Conservation (phyloP, 1,284 basidiomycete genomes). For the Coniferiporia sulphurascens region DNA sequence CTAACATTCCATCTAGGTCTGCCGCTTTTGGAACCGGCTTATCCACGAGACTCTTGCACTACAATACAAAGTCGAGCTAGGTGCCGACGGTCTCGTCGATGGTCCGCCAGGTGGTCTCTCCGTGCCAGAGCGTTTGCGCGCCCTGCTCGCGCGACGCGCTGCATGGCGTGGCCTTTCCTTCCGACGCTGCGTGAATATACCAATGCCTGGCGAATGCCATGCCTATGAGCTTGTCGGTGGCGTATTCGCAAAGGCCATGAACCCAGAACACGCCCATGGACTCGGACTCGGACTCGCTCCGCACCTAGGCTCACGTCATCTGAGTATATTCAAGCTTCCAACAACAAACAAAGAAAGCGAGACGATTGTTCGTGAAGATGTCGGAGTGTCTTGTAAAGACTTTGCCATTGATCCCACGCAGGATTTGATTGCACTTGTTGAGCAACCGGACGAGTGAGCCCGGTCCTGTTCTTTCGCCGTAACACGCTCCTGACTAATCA, state of each 20-base stretch:
- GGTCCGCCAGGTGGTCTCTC: conserved; percentile 18
- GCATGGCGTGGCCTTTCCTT: conserved; percentile 41
- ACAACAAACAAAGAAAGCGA: conserved; percentile 22
- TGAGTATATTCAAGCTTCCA: conserved; percentile 39
- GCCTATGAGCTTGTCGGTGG: conserved; percentile 57
- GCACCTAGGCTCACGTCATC: conserved; percentile 27
- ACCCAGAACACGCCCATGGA: conserved; percentile 15
- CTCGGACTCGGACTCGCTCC: background rate
- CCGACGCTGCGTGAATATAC: conserved; percentile 27
- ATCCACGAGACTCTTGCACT: conserved; percentile 37
- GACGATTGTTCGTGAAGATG: conserved; percentile 31
- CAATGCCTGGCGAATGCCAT: conserved; percentile 38
- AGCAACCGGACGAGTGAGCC: conserved; percentile 24
- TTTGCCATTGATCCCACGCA: conserved; percentile 63
- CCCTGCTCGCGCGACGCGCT: conserved; percentile 34
- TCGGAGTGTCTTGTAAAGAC: conserved; percentile 44
- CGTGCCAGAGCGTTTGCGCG: conserved; percentile 33
- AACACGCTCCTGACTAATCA: conserved; percentile 17
- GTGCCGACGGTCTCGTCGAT: conserved; percentile 40
- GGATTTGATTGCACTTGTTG: conserved; percentile 48
- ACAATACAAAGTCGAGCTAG: conserved; percentile 47
- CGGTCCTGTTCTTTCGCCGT: conserved; percentile 10
- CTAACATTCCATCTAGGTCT: conserved; percentile 33
- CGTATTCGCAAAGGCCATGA: conserved; percentile 43
- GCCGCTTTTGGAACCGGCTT: conserved; percentile 30